A percentile compares a stretch with the other conserved stretches of the same genome.
Evolutionary conservation across 495 filamentous ascomycete genomes (phyloP).

Genomic region (Daldinia childiae): DNA sequence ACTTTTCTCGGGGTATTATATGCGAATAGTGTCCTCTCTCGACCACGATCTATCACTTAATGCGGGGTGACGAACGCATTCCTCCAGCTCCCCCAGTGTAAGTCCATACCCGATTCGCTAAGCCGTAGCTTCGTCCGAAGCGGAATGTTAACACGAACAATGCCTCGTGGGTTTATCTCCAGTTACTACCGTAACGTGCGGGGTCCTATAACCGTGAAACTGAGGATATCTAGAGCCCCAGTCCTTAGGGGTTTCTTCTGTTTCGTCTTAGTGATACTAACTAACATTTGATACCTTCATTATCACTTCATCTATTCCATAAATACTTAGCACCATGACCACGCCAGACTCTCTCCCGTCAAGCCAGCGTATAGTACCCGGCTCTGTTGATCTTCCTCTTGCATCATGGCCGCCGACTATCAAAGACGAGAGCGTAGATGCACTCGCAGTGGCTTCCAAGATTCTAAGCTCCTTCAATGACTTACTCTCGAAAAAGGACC

Average conservation of each 20-base stretch:
- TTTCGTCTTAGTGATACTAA: background rate
- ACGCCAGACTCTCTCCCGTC: conserved; percentile 49
- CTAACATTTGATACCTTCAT: background rate
- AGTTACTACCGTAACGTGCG: conserved; percentile 18
- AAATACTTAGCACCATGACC: conserved; percentile 12
- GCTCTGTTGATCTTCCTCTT: conserved; percentile 63
- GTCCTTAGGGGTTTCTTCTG: background rate
- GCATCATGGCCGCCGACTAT: conserved; percentile 53
- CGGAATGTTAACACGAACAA: background rate
- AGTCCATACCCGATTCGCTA: conserved; percentile 24
- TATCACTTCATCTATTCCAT: background rate
- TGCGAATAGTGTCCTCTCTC: background rate
- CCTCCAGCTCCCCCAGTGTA: background rate
- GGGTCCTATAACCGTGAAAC: conserved; percentile 18
- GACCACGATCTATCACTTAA: background rate
- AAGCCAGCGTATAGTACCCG: conserved; percentile 66
- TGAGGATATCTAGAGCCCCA: conserved; percentile 6
- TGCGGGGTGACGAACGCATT: conserved; percentile 20
- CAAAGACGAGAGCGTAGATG: conserved; percentile 52
- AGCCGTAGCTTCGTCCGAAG: background rate
- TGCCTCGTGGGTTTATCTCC: background rate
- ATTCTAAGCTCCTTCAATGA: conserved; percentile 61
- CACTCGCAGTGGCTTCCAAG: conserved; percentile 54
- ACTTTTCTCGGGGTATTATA: conserved; percentile 4
- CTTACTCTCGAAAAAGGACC: conserved; percentile 51